phyloP scores from a whole-genome alignment of 176 grass and related monocot genomes.

The Eragrostis nindensis region DNA sequence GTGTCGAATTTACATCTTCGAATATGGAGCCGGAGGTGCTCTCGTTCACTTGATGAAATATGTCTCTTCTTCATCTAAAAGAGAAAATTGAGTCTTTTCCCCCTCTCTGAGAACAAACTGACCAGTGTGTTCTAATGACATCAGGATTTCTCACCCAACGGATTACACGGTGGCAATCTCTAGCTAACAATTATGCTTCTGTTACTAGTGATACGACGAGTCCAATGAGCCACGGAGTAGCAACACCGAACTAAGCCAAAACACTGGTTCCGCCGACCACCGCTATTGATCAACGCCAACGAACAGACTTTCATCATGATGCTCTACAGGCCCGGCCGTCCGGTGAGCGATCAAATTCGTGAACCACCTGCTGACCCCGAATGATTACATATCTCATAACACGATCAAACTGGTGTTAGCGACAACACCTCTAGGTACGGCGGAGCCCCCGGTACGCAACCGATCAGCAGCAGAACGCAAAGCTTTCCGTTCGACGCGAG shows the following conservation, averaged over 20 bases:
- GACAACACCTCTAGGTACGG: background rate
- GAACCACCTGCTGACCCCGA: background rate
- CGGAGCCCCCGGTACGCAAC: background rate
- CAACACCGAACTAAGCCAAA: conserved; percentile 3
- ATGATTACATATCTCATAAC: conserved; percentile 7
- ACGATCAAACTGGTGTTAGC: background rate
- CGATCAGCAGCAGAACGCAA: background rate
- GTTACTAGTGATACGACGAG: background rate
- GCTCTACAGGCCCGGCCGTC: conserved; percentile 4
- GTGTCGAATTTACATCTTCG: no score
- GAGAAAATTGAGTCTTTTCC: no score
- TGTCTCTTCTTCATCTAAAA: no score
- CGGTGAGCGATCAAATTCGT: conserved; percentile 45
- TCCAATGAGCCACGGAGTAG: conserved; percentile 9
- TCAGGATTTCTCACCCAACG: background rate
- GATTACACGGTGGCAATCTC: background rate
- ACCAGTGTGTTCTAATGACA: background rate
- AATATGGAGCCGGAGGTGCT: no score
- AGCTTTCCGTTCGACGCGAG: background rate
- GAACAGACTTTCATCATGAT: conserved; percentile 31
- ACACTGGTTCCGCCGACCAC: background rate
- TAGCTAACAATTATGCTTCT: background rate
- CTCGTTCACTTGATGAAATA: no score
- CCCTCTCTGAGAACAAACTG: no score
- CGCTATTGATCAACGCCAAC: conserved; percentile 2